Evolutionary conservation across 108 stramenopile species (phyloP).

Genomic region (Cyclotella cryptica): DNA sequence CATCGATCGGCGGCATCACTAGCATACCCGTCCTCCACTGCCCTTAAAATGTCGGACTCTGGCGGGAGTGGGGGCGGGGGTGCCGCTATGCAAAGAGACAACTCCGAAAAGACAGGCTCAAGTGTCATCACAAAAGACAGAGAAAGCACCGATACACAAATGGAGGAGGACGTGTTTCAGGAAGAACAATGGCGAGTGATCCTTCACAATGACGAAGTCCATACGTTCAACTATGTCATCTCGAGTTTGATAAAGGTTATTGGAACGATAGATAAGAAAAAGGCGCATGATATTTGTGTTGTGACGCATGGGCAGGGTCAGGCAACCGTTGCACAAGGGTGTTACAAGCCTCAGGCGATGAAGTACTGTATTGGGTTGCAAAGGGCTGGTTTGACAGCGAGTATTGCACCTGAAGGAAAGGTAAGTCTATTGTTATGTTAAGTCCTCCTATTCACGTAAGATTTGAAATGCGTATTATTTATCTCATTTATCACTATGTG

Average conservation of each 20-base stretch:
- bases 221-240: constrained; percentile 97
- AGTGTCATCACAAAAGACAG: constrained; percentile 63
- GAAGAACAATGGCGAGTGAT: constrained; percentile 91
- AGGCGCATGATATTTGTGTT: constrained; percentile 91
- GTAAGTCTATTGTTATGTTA: background rate
- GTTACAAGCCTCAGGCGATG: constrained; percentile 93
- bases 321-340: constrained; percentile 85
- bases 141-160: constrained; percentile 80
- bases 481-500: background rate
- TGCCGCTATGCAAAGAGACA: constrained; percentile 49
- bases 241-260: constrained; percentile 88
- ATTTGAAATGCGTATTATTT: background rate
- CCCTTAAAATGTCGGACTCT: constrained; percentile 54
- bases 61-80: constrained; percentile 58
- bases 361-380: constrained; percentile 89
- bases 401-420: constrained; percentile 91
- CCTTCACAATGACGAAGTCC: constrained; percentile 96
- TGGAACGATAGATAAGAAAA: constrained; percentile 86
- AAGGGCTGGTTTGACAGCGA: constrained; percentile 91
- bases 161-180: constrained; percentile 74
- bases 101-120: constrained; percentile 73
- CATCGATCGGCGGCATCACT: constrained; percentile 1
- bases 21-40: constrained; percentile 15
- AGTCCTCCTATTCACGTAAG: background rate
- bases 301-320: constrained; percentile 93